Evolutionary conservation across 2,329 filamentous ascomycete species (phyloP), one percentile per base, ranked within the genome.

Genomic region (Phoma herbarum): DNA sequence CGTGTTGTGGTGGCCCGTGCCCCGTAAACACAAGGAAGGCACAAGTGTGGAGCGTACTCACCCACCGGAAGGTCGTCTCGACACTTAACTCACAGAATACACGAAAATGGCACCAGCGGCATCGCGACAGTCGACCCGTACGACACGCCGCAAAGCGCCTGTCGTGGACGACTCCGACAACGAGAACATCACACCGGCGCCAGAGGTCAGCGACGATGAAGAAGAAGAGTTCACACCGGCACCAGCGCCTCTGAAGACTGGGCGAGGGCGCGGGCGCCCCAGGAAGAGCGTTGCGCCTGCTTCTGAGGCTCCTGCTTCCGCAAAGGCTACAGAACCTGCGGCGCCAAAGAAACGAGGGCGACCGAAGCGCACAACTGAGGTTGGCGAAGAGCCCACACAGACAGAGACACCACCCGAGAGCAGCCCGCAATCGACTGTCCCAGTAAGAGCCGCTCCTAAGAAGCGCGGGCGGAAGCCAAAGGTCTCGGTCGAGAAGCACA

Each of bases 171-270:
- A 88, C 9, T 83, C 86, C 20, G 85, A 87, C 23, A 92, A 94
- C 41, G 90, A 92, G 56, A 87, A 90, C 63, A 82, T 86, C 53
- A 78, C 83, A 37, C 81, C 85, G 68, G 81, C 84, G 62, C 65
- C 67, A 16, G 63, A 69, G 37, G 82, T 86, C 70, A 83, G 85
- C 59, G 81, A 86, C 31, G 82, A 86, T 16, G 84, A 83, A 26
- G 90, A 91, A 63, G 90, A 93, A 48, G 91, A 96, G 48, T 95
- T 93, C 70, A 90, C 90, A 43, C 92, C 92, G 2, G 90, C 90
- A 45, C 85, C 90, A 1, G 90, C 89, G 46, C 85, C 89, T 1
- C 81, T 85, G 54, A 84, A 84, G 59, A 82, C 80, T 45, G 85
- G 82, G 29, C 81, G 50, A 82, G 71, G 84, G 63, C 85, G 88